These are phyloP conservation scores for Crithidia acanthocephali DNA, from an alignment of 208 protist species.

Conservation along the genomic window DNA sequence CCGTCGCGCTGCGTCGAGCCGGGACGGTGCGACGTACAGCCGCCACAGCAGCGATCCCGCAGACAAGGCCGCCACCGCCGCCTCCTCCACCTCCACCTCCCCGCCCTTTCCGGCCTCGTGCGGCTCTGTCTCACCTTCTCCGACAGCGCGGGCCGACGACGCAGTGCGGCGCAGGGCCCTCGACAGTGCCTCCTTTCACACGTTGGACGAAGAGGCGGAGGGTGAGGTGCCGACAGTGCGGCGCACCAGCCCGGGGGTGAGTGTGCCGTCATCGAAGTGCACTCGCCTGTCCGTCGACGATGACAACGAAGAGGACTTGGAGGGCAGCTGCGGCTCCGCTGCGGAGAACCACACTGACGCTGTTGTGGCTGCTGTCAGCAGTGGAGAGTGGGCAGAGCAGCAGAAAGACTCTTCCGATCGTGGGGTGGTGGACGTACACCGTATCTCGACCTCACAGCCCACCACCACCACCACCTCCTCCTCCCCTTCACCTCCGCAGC, in stretches of 20 bases:
- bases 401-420: no score
- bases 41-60: background rate
- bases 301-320: background rate
- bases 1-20: no score
- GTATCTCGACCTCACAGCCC: no score
- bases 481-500: background rate
- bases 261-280: conserved; percentile 12
- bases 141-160: background rate
- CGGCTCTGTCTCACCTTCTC: background rate
- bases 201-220: conserved; percentile 5
- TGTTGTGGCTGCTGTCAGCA: background rate
- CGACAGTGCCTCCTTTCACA: background rate
- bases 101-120: background rate
- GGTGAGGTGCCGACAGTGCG: conserved; percentile 12
- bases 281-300: background rate
- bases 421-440: no score
- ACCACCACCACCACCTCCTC: no score
- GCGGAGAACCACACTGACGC: background rate
- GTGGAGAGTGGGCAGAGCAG: no score
- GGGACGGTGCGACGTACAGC: no score
- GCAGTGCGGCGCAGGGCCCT: background rate
- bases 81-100: background rate
- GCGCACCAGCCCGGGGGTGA: conserved; percentile 20
- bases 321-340: background rate
- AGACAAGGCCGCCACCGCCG: background rate